phyloP scores from a whole-genome alignment of 768 basidiomycete species.

The Auricularia cornea region DNA sequence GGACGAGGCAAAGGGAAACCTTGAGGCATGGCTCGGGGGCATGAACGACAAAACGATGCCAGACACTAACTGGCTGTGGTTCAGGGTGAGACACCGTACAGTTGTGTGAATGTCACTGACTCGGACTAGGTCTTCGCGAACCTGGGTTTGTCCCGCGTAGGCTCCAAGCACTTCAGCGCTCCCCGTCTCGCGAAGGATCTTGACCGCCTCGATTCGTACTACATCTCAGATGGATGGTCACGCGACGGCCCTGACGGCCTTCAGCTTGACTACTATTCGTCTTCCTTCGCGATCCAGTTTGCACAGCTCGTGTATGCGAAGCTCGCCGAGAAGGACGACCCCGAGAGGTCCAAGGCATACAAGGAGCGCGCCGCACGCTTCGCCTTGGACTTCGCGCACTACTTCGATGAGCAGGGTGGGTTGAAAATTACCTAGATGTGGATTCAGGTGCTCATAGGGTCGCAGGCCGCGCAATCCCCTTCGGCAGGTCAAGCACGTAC shows the following conservation, averaged over 20 bases:
- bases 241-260: slow-evolving; percentile 71
- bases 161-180: slow-evolving; percentile 47
- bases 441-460: background rate
- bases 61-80: slow-evolving; percentile 81
- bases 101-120: background rate
- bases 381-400: slow-evolving; percentile 62
- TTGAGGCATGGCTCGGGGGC: slow-evolving; percentile 60
- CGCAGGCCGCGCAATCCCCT: slow-evolving; percentile 63
- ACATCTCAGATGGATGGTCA: slow-evolving; percentile 68
- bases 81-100: slow-evolving; percentile 39
- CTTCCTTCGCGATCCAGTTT: slow-evolving; percentile 71
- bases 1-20: slow-evolving; percentile 42
- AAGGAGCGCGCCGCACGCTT: slow-evolving; percentile 53
- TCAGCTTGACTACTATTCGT: slow-evolving; percentile 72
- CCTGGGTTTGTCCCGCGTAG: slow-evolving; percentile 55
- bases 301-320: slow-evolving; percentile 66
- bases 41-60: slow-evolving; percentile 82
- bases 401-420: slow-evolving; percentile 65
- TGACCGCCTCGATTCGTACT: slow-evolving; percentile 71
- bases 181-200: slow-evolving; percentile 64
- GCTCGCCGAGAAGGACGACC: slow-evolving; percentile 52
- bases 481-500: slow-evolving; percentile 69
- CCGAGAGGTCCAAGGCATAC: slow-evolving; percentile 56
- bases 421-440: background rate
- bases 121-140: slow-evolving; percentile 58